Evolutionary conservation across 2,329 filamentous ascomycete species (phyloP).

Genomic region (Phyllosticta ampelicida): DNA sequence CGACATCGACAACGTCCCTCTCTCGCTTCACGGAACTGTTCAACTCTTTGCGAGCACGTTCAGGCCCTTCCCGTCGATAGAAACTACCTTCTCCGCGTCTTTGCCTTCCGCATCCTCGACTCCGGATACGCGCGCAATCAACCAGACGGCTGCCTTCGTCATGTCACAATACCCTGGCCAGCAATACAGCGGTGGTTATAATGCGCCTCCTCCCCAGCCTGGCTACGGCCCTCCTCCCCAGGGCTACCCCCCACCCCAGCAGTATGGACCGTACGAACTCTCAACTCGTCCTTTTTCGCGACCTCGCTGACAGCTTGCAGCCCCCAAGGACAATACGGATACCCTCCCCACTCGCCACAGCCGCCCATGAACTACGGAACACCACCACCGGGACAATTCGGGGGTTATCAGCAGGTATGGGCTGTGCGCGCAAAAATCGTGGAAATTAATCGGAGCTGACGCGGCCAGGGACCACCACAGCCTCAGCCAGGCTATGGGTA

Average conservation of each 20-base stretch:
- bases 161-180: conserved; percentile 35
- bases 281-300: neutral
- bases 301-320: conserved; percentile 8
- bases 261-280: conserved; percentile 11
- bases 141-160: neutral
- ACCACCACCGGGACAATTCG: conserved; percentile 33
- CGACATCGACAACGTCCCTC: neutral
- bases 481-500: conserved; percentile 19
- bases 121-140: neutral
- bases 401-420: conserved; percentile 32
- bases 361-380: conserved; percentile 29
- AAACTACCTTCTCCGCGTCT: neutral
- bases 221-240: conserved; percentile 10
- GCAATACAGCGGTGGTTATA: conserved; percentile 30
- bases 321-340: conserved; percentile 28
- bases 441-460: conserved; percentile 17
- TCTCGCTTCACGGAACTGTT: neutral
- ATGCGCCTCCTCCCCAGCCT: conserved; percentile 29
- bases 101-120: neutral
- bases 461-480: conserved; percentile 21
- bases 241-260: conserved; percentile 14
- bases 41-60: neutral
- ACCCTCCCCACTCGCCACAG: conserved; percentile 27
- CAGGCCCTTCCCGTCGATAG: neutral
- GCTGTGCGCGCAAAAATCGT: conserved; percentile 16